Percentiles rank a stretch among this genome's conserved stretches.
Evolutionary conservation across 768 basidiomycete genomes (phyloP).

Genomic region (Suillus bovinus): DNA sequence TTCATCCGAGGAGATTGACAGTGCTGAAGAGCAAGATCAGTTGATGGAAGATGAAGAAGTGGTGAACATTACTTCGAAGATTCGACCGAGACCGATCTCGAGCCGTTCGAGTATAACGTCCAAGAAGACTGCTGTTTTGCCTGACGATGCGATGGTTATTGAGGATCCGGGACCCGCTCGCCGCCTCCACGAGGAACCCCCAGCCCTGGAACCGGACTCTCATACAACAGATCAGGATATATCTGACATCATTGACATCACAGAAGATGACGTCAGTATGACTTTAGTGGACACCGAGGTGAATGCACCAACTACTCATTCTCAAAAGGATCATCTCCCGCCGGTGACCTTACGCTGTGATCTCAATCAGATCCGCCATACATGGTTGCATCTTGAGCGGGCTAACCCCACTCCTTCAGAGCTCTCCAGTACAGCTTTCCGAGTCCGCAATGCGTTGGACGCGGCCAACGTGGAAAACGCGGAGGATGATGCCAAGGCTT

Average conservation of each 20-base stretch:
- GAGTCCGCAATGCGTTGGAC: constrained; percentile 25
- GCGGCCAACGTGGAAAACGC: constrained; percentile 36
- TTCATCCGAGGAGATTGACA: constrained; percentile 15
- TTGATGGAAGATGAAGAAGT: constrained; percentile 19
- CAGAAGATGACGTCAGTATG: constrained; percentile 21
- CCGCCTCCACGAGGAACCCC: constrained; percentile 15
- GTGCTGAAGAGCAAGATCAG: constrained; percentile 19
- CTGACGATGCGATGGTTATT: constrained; percentile 29
- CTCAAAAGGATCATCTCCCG: background rate
- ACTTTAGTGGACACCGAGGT: constrained; percentile 26
- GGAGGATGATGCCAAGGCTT: constrained; percentile 55
- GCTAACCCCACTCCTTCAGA: background rate
- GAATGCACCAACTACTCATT: background rate
- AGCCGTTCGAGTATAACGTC: constrained; percentile 18
- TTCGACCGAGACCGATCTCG: constrained; percentile 16
- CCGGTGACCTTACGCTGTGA: background rate
- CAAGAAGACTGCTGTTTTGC: constrained; percentile 21
- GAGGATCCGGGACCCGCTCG: constrained; percentile 15
- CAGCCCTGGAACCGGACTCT: background rate
- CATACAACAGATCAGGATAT: background rate
- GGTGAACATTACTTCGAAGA: constrained; percentile 12
- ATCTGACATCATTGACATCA: background rate
- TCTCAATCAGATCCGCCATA: background rate
- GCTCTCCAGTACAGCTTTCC: background rate
- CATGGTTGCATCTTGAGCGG: background rate